Evolutionary conservation across 2,329 filamentous ascomycete genomes (phyloP).

Genomic region (Nigrospora osmanthi): DNA sequence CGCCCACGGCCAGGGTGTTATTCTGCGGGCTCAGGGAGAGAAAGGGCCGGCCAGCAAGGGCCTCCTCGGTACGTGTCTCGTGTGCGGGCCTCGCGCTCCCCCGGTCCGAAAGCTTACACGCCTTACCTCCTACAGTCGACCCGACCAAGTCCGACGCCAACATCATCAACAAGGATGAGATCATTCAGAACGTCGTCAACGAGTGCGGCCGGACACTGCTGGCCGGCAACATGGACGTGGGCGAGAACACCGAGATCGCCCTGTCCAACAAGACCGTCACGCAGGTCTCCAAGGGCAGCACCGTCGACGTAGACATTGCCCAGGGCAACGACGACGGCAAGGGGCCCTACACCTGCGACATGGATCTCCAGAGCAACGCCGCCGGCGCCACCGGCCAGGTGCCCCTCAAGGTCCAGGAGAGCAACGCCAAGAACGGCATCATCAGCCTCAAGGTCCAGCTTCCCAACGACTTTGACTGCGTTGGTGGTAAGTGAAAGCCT

Average conservation of each 20-base stretch:
- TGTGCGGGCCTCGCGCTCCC: neutral
- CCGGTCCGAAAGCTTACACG: neutral
- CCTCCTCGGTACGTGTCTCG: conserved; percentile 15
- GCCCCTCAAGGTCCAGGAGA: conserved; percentile 29
- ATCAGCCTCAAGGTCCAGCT: conserved; percentile 26
- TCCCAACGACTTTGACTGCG: conserved; percentile 23
- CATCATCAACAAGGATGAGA: conserved; percentile 52
- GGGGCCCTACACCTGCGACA: conserved; percentile 38
- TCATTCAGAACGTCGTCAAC: conserved; percentile 43
- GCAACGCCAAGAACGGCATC: conserved; percentile 17
- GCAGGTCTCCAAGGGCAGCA: conserved; percentile 35
- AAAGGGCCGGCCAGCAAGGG: conserved; percentile 16
- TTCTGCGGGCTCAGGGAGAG: conserved; percentile 18
- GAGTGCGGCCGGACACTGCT: conserved; percentile 56
- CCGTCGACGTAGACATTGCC: conserved; percentile 37
- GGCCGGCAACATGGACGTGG: conserved; percentile 54
- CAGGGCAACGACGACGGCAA: conserved; percentile 46
- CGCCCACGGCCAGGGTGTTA: conserved; percentile 22
- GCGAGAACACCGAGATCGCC: conserved; percentile 44
- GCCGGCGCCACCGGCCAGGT: conserved; percentile 31
- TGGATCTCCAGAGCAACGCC: conserved; percentile 23
- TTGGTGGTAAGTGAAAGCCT: conserved; percentile 18
- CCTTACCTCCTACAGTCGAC: conserved; percentile 2
- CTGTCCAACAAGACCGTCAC: conserved; percentile 37
- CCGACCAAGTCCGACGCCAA: conserved; percentile 38